These are phyloP conservation scores for Oemleria cerasiformis DNA, from an alignment of 306 rosid species.

Conservation along the genomic window DNA sequence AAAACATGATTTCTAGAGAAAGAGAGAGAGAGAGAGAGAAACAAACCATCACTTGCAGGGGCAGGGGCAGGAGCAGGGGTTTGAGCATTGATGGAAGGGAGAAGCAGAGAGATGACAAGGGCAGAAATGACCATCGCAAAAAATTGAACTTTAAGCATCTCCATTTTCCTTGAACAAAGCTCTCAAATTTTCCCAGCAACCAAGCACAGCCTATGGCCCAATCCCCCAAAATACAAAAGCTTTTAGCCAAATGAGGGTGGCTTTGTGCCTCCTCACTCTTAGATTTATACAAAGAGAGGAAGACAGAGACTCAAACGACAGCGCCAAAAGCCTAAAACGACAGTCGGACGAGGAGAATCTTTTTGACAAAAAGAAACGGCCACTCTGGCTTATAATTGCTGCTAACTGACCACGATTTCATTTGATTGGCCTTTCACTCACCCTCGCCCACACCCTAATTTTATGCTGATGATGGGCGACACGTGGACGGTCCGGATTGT, in stretches of 20 bases:
- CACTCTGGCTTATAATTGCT: constrained; percentile 39
- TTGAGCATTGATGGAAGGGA: constrained; percentile 54
- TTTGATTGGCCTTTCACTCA: not conserved
- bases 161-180: constrained; percentile 33
- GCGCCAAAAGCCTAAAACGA: not conserved
- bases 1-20: not conserved
- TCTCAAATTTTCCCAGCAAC: constrained; percentile 2
- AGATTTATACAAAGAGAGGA: constrained; percentile 3
- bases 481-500: constrained; percentile 29
- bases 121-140: constrained; percentile 35
- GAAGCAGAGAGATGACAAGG: constrained; percentile 35
- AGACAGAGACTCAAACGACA: not conserved
- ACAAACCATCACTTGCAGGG: constrained; percentile 64
- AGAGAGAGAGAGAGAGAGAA: not conserved
- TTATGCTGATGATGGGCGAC: constrained; percentile 31
- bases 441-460: not conserved
- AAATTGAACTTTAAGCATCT: constrained; percentile 43
- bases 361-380: constrained; percentile 5
- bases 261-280: not conserved
- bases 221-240: not conserved
- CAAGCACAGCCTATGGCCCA: not conserved
- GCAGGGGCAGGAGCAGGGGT: constrained; percentile 61
- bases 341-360: constrained; percentile 30
- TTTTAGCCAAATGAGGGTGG: constrained; percentile 2
- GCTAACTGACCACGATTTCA: constrained; percentile 1